Evolutionary conservation across 257 asterid genomes (phyloP).

Genomic region (Penstemon eatonii): DNA sequence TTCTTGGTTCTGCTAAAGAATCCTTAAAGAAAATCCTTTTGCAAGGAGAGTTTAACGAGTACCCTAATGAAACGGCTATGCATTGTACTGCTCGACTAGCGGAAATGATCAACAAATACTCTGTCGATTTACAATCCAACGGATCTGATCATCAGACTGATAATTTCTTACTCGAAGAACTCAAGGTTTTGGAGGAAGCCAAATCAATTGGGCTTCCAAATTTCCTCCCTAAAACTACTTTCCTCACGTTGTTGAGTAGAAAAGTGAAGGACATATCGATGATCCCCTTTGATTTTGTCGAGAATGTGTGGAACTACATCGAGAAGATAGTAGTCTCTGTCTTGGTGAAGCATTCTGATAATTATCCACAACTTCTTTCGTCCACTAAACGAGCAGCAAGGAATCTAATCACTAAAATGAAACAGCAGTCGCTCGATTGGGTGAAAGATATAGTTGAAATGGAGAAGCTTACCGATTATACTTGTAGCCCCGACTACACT

Average conservation of each 20-base stretch:
- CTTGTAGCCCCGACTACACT: conserved; percentile 27
- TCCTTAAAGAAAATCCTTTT: conserved; percentile 31
- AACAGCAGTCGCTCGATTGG: conserved; percentile 16
- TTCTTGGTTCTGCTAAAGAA: conserved; percentile 29
- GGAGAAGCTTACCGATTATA: conserved; percentile 37
- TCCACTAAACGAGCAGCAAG: conserved; percentile 22
- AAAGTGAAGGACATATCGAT: conserved; percentile 28
- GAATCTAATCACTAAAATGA: conserved; percentile 13
- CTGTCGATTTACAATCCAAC: conserved; percentile 20
- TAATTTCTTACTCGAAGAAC: conserved; percentile 32
- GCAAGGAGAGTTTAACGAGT: conserved; percentile 36
- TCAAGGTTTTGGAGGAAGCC: conserved; percentile 32
- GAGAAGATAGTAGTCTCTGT: conserved; percentile 30
- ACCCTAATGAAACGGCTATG: conserved; percentile 30
- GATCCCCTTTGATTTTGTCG: conserved; percentile 27
- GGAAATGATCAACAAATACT: conserved; percentile 34
- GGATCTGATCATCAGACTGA: not conserved
- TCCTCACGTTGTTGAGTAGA: conserved; percentile 28
- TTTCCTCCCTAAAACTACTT: conserved; percentile 37
- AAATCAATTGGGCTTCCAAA: conserved; percentile 36
- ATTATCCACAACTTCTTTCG: conserved; percentile 33
- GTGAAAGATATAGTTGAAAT: conserved; percentile 26
- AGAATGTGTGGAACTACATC: conserved; percentile 32
- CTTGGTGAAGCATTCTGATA: conserved; percentile 33
- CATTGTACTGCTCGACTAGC: conserved; percentile 35